Evolutionary conservation across 1,139 yeast genomes (phyloP), one percentile per base, ranked within the genome.

Genomic region (Zygosaccharomyces sapae): DNA sequence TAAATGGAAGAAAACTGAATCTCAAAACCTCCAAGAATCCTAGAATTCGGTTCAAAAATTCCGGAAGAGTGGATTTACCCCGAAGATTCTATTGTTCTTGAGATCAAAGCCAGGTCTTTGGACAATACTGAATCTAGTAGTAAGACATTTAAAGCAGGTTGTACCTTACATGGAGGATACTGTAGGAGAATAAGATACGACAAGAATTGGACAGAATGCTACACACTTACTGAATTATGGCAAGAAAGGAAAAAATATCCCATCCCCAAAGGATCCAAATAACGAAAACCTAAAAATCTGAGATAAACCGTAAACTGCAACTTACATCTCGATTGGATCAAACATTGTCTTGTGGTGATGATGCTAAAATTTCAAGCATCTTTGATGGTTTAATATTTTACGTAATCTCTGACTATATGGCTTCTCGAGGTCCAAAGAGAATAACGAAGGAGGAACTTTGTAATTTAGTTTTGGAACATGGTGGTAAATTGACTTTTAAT

Each of bases 41-140:
- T 84, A 4, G 71, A 72, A 51, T 83, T 85, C 65, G 92, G 90
- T 0, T 66, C 73, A 8, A 77, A 75, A 49, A 65, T 70, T 13
- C 96, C 97, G 0, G 79, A 74, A 38, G 75, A 74, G 51, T 89
- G 96, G 95, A 85, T 92, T 25, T 71, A 81, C 50, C 97, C 97
- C 0, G 68, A 72, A 33, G 79, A 86, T 38, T 84, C 95, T 1
- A 60, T 89, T 1, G 94, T 90, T 0, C 62, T 92, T n/a, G 95
- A 89, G 61, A 79, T 90, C 7, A 87, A 86, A 61, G 95, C 96
- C 0, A 71, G 96, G 35, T 82, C 90, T 4, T 73, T 88, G 10
- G 82, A 81, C 54, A 69, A 70, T 55, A 64, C 77, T 47, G 61
- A 74, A 33, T 48, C 69, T n/a, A 42, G 50, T 2, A 73, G 70